phyloP scores from a whole-genome alignment of 148 eudicot species.

The Gaultheria prostrata region DNA sequence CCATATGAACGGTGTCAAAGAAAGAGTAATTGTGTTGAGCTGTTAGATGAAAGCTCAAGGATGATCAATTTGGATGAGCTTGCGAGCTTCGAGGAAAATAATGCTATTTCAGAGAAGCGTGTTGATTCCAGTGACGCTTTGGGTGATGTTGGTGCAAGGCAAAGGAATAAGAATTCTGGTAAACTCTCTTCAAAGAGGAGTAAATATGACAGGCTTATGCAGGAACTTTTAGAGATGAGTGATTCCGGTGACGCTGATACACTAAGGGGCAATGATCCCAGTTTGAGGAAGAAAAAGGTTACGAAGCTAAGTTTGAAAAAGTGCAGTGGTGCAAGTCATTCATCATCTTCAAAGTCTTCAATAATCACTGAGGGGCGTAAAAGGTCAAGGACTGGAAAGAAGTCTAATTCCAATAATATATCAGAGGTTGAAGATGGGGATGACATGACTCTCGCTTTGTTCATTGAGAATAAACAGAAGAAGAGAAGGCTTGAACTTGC shows the following conservation, averaged over 20 bases:
- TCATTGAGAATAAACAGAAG: slow-evolving; percentile 17
- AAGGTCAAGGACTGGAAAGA: not conserved
- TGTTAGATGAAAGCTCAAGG: not conserved
- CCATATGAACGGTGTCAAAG: too few species aligned
- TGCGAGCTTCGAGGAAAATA: slow-evolving; percentile 14
- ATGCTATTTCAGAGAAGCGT: slow-evolving; percentile 16
- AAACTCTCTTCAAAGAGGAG: not conserved
- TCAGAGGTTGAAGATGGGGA: slow-evolving; percentile 5
- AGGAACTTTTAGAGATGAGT: slow-evolving; percentile 5
- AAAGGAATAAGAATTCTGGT: slow-evolving; percentile 6
- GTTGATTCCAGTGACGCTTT: slow-evolving; percentile 8
- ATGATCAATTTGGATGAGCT: slow-evolving; percentile 5
- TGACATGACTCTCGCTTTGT: slow-evolving; percentile 27
- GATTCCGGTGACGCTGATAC: slow-evolving; percentile 15
- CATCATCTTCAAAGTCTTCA: slow-evolving; percentile 2
- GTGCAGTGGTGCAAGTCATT: slow-evolving; percentile 5
- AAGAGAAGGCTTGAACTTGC: slow-evolving; percentile 13
- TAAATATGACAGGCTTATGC: not conserved
- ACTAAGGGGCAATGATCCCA: slow-evolving; percentile 1
- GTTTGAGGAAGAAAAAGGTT: slow-evolving; percentile 17
- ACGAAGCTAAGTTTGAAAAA: slow-evolving; percentile 6
- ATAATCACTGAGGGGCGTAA: not conserved
- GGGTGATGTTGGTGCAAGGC: not conserved
- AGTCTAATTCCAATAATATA: not conserved
- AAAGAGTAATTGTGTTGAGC: not conserved